Conservation (phyloP, 2,329 filamentous ascomycete species). For the Ramularia collo-cygni region DNA sequence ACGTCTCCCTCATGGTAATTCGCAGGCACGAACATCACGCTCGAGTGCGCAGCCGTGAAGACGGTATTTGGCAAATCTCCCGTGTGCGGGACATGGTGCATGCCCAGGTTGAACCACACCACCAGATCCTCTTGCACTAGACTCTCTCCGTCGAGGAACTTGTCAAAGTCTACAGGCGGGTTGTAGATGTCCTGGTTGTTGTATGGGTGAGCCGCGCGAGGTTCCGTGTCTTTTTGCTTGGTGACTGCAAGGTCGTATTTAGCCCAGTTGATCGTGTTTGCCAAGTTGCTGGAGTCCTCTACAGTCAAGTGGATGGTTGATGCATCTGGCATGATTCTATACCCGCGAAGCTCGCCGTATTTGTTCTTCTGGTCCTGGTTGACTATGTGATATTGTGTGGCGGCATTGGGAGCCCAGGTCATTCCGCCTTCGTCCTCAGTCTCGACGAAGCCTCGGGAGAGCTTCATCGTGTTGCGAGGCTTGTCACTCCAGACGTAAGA, state of each 20-base stretch:
- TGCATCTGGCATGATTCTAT: slow-evolving; percentile 39
- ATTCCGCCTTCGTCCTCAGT: slow-evolving; percentile 34
- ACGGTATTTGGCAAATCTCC: slow-evolving; percentile 50
- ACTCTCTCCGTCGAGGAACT: slow-evolving; percentile 39
- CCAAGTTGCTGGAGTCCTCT: slow-evolving; percentile 20
- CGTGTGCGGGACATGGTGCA: slow-evolving; percentile 52
- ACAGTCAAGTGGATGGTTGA: slow-evolving; percentile 24
- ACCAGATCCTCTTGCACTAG: slow-evolving; percentile 43
- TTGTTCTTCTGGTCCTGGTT: slow-evolving; percentile 45
- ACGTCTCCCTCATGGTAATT: slow-evolving; percentile 41
- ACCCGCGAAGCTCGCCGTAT: slow-evolving; percentile 48
- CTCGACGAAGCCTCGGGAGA: slow-evolving; percentile 37
- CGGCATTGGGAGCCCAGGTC: slow-evolving; percentile 44
- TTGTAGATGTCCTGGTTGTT: slow-evolving; percentile 34
- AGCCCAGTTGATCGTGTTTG: slow-evolving; percentile 30
- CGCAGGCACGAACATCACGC: slow-evolving; percentile 39
- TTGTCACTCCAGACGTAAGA: slow-evolving; percentile 47
- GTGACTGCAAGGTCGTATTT: slow-evolving; percentile 37
- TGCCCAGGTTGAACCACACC: slow-evolving; percentile 50
- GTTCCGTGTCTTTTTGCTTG: slow-evolving; percentile 42
- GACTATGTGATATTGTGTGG: slow-evolving; percentile 44
- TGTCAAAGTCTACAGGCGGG: slow-evolving; percentile 39
- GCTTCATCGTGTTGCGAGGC: slow-evolving; percentile 47
- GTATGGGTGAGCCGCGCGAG: slow-evolving; percentile 30
- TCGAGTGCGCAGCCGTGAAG: slow-evolving; percentile 42